Evolutionary conservation across 129 eudicot species (phyloP).

Genomic region (Helichrysum umbraculigerum): DNA sequence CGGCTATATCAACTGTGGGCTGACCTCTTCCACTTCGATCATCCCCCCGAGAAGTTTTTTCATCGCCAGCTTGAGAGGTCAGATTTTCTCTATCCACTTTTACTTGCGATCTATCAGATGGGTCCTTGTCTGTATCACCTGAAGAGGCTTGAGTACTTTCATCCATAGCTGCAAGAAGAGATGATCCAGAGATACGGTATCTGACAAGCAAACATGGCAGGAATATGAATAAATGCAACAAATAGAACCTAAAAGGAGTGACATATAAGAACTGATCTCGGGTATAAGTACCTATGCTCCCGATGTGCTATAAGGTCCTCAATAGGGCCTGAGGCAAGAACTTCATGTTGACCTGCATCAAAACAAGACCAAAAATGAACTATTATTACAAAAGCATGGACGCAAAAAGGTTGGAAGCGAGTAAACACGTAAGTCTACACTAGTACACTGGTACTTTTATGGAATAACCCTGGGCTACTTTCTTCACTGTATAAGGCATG

Average conservation of each 20-base stretch:
- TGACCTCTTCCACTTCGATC: constrained; percentile 83
- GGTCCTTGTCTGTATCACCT: constrained; percentile 51
- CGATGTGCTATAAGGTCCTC: constrained; percentile 99
- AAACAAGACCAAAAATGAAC: constrained; percentile 4
- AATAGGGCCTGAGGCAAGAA: constrained; percentile 99
- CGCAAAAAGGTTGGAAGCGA: background rate
- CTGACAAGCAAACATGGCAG: constrained; percentile 41
- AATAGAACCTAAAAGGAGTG: constrained; percentile 2
- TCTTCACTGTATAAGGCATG: background rate
- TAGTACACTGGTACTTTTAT: background rate
- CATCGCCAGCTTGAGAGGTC: background rate
- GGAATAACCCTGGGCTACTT: background rate
- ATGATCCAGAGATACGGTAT: constrained; percentile 97
- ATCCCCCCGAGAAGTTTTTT: constrained; percentile 4
- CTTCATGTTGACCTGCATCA: constrained; percentile 87
- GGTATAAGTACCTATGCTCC: constrained; percentile 75
- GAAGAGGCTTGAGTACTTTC: constrained; percentile 64
- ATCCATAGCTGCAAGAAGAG: constrained; percentile 95
- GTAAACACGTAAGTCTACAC: background rate
- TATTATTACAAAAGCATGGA: background rate
- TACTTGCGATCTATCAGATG: constrained; percentile 36
- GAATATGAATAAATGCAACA: constrained; percentile 15
- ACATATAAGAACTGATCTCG: constrained; percentile 3
- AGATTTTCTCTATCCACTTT: background rate
- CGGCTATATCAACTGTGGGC: constrained; percentile 95